Conservation (phyloP, 768 basidiomycete species). For the Boletales sp. region DNA sequence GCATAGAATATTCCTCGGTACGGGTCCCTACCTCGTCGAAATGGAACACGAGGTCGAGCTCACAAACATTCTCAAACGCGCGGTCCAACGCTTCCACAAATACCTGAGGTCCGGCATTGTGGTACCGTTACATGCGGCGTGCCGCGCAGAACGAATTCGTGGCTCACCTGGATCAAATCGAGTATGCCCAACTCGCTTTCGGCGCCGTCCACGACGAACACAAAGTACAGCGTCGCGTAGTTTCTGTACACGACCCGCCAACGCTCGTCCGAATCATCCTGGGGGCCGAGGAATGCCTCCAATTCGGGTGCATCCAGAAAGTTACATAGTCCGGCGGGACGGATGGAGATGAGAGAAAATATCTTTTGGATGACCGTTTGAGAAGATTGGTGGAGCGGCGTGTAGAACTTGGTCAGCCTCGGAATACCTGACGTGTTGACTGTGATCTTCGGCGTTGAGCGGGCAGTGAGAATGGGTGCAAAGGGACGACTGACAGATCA, state of each 20-base stretch:
- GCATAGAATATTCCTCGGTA: background rate
- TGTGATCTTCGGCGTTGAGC: slow-evolving; percentile 31
- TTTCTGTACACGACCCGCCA: slow-evolving; percentile 91
- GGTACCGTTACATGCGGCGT: background rate
- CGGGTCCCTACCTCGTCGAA: slow-evolving; percentile 80
- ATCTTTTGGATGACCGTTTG: slow-evolving; percentile 82
- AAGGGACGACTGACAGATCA: slow-evolving; percentile 62
- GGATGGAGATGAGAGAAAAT: slow-evolving; percentile 79
- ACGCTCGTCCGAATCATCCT: slow-evolving; percentile 51
- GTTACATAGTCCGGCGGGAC: slow-evolving; percentile 86
- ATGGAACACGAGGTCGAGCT: slow-evolving; percentile 96
- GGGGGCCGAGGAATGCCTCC: slow-evolving; percentile 62
- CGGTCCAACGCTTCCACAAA: slow-evolving; percentile 96
- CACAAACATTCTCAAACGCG: slow-evolving; percentile 97
- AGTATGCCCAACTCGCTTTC: slow-evolving; percentile 97
- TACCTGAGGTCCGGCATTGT: slow-evolving; percentile 44
- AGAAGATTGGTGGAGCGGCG: slow-evolving; percentile 58
- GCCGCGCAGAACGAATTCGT: background rate
- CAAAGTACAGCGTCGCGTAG: slow-evolving; percentile 96
- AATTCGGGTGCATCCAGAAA: slow-evolving; percentile 93
- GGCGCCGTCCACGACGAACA: slow-evolving; percentile 93
- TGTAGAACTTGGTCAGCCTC: slow-evolving; percentile 86
- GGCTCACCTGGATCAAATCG: slow-evolving; percentile 88
- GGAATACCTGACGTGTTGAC: slow-evolving; percentile 93
- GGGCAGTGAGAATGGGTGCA: slow-evolving; percentile 14